Percentiles rank a stretch among this genome's conserved stretches.
Conservation (phyloP, 306 rosid genomes). For the Cucumis cinereus region DNA sequence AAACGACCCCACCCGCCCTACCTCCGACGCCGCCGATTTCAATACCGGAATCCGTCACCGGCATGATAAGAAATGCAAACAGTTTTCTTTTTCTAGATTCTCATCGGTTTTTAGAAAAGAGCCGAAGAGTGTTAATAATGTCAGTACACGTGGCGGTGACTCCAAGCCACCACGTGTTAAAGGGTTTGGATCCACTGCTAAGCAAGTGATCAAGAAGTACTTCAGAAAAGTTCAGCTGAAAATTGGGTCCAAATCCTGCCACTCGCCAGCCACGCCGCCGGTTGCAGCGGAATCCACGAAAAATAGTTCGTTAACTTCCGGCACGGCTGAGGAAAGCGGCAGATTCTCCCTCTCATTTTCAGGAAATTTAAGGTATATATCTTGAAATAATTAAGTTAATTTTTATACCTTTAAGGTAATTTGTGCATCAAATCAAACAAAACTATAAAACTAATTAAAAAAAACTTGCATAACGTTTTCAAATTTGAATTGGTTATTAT, state of each 20-base stretch:
- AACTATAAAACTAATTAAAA: too few relatives aligned
- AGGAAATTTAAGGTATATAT: constrained; percentile 44
- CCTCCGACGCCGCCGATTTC: constrained; percentile 32
- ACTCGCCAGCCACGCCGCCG: background rate
- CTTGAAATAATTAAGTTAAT: background rate
- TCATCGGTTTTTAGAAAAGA: constrained; percentile 67
- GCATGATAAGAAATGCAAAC: constrained; percentile 28
- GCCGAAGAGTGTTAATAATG: background rate
- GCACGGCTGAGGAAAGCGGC: constrained; percentile 13
- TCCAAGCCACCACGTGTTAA: constrained; percentile 28
- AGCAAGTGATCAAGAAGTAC: constrained; percentile 67
- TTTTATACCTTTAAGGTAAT: too few relatives aligned
- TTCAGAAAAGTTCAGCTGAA: constrained; percentile 75
- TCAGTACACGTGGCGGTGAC: background rate
- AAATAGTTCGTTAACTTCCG: background rate
- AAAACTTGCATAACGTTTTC: too few relatives aligned
- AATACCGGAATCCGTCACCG: background rate
- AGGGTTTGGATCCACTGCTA: constrained; percentile 47
- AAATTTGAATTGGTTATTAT: too few relatives aligned
- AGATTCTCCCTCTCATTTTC: constrained; percentile 70
- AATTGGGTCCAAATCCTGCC: constrained; percentile 19
- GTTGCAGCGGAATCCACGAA: constrained; percentile 21
- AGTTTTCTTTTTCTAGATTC: constrained; percentile 64
- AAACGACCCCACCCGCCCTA: constrained; percentile 27
- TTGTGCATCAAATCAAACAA: too few relatives aligned